These are phyloP conservation scores for Brassica nigra DNA, from an alignment of 345 rosid species.

Conservation along the genomic window DNA sequence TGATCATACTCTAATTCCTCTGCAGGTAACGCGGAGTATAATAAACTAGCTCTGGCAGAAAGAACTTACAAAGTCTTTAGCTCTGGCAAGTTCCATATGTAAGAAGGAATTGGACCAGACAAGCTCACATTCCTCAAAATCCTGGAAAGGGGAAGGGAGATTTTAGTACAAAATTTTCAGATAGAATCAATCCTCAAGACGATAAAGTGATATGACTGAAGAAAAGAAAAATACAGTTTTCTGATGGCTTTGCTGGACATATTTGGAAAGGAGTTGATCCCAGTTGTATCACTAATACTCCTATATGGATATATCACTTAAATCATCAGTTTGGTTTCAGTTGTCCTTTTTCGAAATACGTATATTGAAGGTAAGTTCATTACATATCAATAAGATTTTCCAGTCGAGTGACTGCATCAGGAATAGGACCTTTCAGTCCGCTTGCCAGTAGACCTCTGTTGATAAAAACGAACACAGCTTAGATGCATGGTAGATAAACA, in stretches of 20 bases:
- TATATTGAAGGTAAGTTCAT: conserved; percentile 8
- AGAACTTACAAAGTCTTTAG: conserved; percentile 22
- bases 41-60: neutral
- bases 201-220: neutral
- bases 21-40: neutral
- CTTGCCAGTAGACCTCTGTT: conserved; percentile 48
- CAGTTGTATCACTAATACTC: conserved; percentile 52
- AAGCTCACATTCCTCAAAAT: conserved; percentile 34
- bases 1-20: neutral
- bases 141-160: neutral
- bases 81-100: neutral
- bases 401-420: conserved; percentile 43
- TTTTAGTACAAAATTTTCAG: neutral
- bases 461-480: neutral
- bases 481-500: neutral
- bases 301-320: conserved; percentile 23
- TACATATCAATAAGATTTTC: conserved; percentile 43
- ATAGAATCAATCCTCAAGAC: neutral
- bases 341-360: neutral
- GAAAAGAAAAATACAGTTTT: conserved; percentile 7
- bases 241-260: conserved; percentile 37
- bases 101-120: conserved; percentile 38
- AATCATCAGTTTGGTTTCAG: neutral
- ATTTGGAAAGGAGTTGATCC: conserved; percentile 43
- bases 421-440: conserved; percentile 56